Percentiles rank a stretch among this genome's conserved stretches.
These are phyloP conservation scores for Xylariaceae sp. DNA, from an alignment of 2,329 filamentous ascomycete species.

Conservation along the genomic window DNA sequence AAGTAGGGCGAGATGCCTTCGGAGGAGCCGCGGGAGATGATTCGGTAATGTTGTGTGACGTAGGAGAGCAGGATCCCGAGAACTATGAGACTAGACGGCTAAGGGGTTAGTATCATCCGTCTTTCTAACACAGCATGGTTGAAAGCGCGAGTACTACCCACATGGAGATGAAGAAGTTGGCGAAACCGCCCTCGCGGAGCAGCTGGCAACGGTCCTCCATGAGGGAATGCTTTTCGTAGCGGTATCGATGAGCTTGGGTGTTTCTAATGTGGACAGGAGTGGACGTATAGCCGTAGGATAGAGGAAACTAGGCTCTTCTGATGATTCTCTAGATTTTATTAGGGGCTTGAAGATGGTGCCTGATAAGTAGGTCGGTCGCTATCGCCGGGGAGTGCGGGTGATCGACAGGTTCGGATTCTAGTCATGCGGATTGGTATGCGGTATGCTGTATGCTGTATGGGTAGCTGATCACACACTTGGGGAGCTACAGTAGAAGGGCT, in stretches of 20 bases:
- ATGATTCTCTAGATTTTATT: neutral
- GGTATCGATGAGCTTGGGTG: neutral
- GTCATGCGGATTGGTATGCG: too few relatives aligned
- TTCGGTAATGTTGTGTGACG: conserved; percentile 91
- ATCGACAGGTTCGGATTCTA: conserved; percentile 11
- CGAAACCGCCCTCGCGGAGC: conserved; percentile 59
- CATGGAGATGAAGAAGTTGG: conserved; percentile 64
- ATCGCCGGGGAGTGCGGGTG: conserved; percentile 1
- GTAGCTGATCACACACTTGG: neutral
- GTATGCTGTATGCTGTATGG: too few relatives aligned
- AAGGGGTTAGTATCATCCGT: conserved; percentile 31
- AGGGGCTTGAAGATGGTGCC: neutral
- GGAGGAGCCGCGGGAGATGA: conserved; percentile 82
- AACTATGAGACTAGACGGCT: conserved; percentile 68
- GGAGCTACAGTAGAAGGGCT: neutral
- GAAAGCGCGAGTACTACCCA: conserved; percentile 42
- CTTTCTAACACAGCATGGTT: neutral
- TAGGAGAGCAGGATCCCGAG: conserved; percentile 91
- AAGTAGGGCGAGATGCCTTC: conserved; percentile 97
- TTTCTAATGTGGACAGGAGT: neutral
- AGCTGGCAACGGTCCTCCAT: conserved; percentile 55
- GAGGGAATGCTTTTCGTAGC: conserved; percentile 42
- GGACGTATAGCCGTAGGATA: neutral
- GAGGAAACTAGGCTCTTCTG: neutral
- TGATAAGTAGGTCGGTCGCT: neutral